Percentiles rank a stretch among this genome's conserved stretches.
Evolutionary conservation across 176 grass and related monocot species (phyloP).

Genomic region (Lolium rigidum): DNA sequence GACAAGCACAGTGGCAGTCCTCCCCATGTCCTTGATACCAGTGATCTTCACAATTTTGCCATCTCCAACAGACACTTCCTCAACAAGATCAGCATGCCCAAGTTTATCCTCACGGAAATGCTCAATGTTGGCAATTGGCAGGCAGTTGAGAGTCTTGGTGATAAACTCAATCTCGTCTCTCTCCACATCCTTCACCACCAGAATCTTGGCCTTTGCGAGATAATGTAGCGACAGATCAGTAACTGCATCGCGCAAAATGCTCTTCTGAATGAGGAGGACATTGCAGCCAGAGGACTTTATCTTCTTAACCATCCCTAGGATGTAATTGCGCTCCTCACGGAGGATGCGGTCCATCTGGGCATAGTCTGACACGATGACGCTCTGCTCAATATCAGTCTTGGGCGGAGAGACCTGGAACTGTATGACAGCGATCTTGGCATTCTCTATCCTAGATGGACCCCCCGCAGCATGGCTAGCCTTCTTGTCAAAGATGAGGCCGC

Average conservation of each 20-base stretch:
- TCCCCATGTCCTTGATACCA: conserved; percentile 83
- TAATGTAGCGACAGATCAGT: conserved; percentile 64
- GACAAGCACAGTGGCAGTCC: conserved; percentile 83
- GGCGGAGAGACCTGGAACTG: conserved; percentile 94
- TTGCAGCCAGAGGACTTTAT: conserved; percentile 87
- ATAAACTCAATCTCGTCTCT: conserved; percentile 94
- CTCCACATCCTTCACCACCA: conserved; percentile 89
- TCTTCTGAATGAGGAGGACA: conserved; percentile 90
- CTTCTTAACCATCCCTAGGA: conserved; percentile 91
- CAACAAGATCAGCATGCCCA: conserved; percentile 71
- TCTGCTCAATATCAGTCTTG: conserved; percentile 97
- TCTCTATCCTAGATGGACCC: conserved; percentile 63
- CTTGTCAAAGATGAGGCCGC: conserved; percentile 30
- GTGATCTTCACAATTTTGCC: conserved; percentile 85
- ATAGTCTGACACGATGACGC: conserved; percentile 83
- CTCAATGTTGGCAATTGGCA: conserved; percentile 90
- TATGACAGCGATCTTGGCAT: conserved; percentile 92
- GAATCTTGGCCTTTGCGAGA: conserved; percentile 70
- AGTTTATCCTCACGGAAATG: conserved; percentile 88
- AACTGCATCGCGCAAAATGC: conserved; percentile 85
- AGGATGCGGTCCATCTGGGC: conserved; percentile 94
- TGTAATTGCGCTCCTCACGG: conserved; percentile 89
- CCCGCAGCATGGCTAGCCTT: conserved; percentile 86
- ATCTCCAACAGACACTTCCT: conserved; percentile 83
- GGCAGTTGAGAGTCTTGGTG: conserved; percentile 85